Evolutionary conservation across 208 protist species (phyloP), one percentile per base, ranked within the genome.

Genomic region (Leishmania martiniquensis): DNA sequence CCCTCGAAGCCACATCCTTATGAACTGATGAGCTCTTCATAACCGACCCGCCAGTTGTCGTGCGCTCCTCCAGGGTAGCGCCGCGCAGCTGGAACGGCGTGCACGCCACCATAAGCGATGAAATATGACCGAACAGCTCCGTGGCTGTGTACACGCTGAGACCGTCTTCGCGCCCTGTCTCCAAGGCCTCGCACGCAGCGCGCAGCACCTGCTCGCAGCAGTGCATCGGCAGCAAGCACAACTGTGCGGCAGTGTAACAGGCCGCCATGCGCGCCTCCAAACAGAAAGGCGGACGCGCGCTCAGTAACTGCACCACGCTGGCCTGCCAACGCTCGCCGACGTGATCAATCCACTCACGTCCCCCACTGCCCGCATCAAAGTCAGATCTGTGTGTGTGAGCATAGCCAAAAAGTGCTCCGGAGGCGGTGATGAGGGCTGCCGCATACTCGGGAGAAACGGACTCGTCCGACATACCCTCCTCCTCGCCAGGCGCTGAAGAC

Each of bases 171-270:
- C 72, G 54, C 20, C 54, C 63, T 17, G 77, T 42, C 37, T 69
- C 52, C 17, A 91, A 81, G 0, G 90, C 82, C 47, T 62, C 72
- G 39, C 81, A 85, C 6, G 82, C 82, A 42, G 73, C 62, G 1
- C 49, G 32, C 37, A 91, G 44, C 49, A 94, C 69, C 34, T 59
- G 45, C 17, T 67, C 54, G 45, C 74, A 82, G 73, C 79, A 77
- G 55, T 79, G 76, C 3, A 37, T 69, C 1, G 72, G 72, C 29
- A 83, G 72, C 34, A 89, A 69, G 15, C 80, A 77, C 29, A 90
- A 59, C 66, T 89, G 89, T 22, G 87, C 89, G 34, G 85, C 75
- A 37, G 80, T 81, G 85, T 86, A 93, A 72, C 81, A 89, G 52
- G 82, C 84, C 7, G 85, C 72, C 47, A 70, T 65, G 63, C 84